Conservation (phyloP, 2,329 filamentous ascomycete species). For the Nakataea oryzae region DNA sequence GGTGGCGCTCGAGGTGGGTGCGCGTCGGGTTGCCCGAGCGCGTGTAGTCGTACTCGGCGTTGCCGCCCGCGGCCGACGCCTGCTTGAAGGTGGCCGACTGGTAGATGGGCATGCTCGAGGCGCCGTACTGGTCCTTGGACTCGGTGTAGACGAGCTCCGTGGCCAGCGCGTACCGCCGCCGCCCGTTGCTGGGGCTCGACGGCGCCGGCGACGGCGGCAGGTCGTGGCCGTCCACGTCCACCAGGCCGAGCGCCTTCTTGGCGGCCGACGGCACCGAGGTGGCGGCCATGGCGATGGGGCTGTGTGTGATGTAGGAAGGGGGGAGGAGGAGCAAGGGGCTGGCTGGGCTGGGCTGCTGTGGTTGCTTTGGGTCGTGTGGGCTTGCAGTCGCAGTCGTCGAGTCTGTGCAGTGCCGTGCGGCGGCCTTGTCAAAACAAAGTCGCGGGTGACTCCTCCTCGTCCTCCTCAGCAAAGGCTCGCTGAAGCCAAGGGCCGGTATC, state of each 20-base stretch:
- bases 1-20: constrained; percentile 88
- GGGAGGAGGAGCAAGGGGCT: background rate
- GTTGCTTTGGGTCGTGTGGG: too few relatives aligned
- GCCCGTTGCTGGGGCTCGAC: constrained; percentile 76
- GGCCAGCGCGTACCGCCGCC: constrained; percentile 78
- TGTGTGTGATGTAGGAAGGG: background rate
- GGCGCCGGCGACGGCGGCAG: constrained; percentile 87
- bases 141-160: constrained; percentile 97
- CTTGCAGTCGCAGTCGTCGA: too few relatives aligned
- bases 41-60: constrained; percentile 84
- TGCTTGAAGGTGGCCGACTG: constrained; percentile 99
- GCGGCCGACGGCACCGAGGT: background rate
- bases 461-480: too few relatives aligned
- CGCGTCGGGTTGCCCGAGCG: constrained; percentile 94
- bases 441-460: too few relatives aligned
- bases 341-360: too few relatives aligned
- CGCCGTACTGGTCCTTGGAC: constrained; percentile 90
- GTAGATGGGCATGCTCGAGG: constrained; percentile 94
- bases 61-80: constrained; percentile 64
- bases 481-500: too few relatives aligned
- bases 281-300: background rate
- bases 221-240: constrained; percentile 75
- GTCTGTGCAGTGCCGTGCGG: too few relatives aligned
- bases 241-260: constrained; percentile 21
- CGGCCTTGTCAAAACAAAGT: too few relatives aligned